phyloP scores from a whole-genome alignment of 2,329 filamentous ascomycete species.

The Dendryphion nanum region DNA sequence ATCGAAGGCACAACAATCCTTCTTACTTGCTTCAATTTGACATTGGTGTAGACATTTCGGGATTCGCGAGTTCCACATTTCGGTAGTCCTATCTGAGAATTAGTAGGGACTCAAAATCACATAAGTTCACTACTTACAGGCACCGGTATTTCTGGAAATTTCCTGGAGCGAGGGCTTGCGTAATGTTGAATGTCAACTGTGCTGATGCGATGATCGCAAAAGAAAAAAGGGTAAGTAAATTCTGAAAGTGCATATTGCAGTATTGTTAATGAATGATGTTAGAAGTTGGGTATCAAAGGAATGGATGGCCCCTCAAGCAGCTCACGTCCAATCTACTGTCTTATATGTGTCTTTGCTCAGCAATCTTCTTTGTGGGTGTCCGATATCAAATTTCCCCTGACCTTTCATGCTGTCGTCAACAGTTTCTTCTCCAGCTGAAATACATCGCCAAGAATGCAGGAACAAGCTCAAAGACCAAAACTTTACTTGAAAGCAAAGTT shows the following conservation, averaged over 20 bases:
- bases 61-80: not conserved
- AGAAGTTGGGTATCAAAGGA: too few species aligned
- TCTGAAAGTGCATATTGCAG: too few species aligned
- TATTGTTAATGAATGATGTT: not conserved
- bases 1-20: conserved; percentile 19
- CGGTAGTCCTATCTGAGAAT: not conserved
- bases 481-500: too few species aligned
- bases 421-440: too few species aligned
- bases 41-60: conserved; percentile 10
- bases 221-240: not conserved
- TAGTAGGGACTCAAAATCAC: not conserved
- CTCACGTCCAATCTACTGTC: too few species aligned
- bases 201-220: conserved; percentile 6
- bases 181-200: conserved; percentile 22
- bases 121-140: conserved; percentile 15
- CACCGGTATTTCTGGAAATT: conserved; percentile 25
- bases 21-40: conserved; percentile 15
- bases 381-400: too few species aligned
- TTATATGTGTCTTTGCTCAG: too few species aligned
- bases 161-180: conserved; percentile 11
- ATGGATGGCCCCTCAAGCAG: too few species aligned
- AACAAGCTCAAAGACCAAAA: too few species aligned
- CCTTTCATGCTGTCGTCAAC: too few species aligned
- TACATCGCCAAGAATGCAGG: too few species aligned
- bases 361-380: too few species aligned